phyloP scores from a whole-genome alignment of 106 monocot genomes.

The Allium cepa region DNA sequence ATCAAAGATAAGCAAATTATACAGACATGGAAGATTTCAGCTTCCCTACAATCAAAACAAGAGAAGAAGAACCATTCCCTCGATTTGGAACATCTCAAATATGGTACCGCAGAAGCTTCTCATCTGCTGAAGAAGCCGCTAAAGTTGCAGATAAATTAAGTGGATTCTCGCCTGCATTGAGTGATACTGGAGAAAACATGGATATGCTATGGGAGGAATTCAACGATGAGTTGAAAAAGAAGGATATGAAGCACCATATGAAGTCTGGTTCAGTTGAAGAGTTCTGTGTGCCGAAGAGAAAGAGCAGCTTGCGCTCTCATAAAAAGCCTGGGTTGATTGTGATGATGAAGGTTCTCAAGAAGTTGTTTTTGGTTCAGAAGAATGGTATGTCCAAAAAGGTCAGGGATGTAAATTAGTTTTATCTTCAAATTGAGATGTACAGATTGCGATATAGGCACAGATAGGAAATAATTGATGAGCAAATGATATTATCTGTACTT shows the following conservation, averaged over 20 bases:
- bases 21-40: conserved; percentile 37
- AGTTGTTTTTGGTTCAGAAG: conserved; percentile 34
- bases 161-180: background rate
- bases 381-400: background rate
- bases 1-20: background rate
- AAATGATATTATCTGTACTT: too few relatives aligned
- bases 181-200: conserved; percentile 35
- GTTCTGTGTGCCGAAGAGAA: background rate
- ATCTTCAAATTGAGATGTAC: too few relatives aligned
- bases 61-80: conserved; percentile 17
- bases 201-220: conserved; percentile 64
- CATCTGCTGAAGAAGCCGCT: background rate
- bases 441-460: too few relatives aligned
- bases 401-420: too few relatives aligned
- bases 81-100: conserved; percentile 14
- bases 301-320: conserved; percentile 15
- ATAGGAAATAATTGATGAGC: too few relatives aligned
- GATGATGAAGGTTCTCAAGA: conserved; percentile 53
- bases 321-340: conserved; percentile 19
- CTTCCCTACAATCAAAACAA: conserved; percentile 24
- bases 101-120: conserved; percentile 4
- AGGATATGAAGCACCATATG: background rate
- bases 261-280: background rate
- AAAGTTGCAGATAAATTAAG: background rate
- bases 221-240: conserved; percentile 34